Evolutionary conservation across 2,329 filamentous ascomycete species (phyloP), one percentile per base, ranked within the genome.

Genomic region (Scytalidium sp.): DNA sequence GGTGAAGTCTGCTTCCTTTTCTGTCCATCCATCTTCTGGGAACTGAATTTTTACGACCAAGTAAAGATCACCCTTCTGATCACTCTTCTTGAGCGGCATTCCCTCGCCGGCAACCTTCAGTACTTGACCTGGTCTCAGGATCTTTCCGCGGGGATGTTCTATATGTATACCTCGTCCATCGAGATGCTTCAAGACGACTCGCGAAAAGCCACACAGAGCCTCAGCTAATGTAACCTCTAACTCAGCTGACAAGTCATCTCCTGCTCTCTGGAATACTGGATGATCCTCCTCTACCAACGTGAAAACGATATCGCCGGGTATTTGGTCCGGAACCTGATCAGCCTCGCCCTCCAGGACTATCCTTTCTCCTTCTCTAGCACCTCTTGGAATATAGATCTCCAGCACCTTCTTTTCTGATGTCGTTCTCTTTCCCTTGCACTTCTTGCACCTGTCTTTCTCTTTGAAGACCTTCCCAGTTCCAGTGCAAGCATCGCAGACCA

Each of bases 401-500:
- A 99, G 77, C 3, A 93, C 88, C 75, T 97, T 99, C 71, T 89
- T 94, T 71, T 94, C 88, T 62, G 91, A 87, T 41, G 84, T 83
- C 13, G 90, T 91, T 55, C 90, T 83, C 69, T 88, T 89, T 64
- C 94, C 94, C 74, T 97, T 97, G 83, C 94, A 99, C 76, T 94
- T 97, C 79, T 96, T 96, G 78, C 94, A 99, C 66, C 90, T 90
- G 65, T 99, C 94, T 76, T 97, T 97, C 65, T 96, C 90, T 70
- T 93, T 93, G 74, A 85, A 96, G 64, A 92, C 84, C 64, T 85
- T 84, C 5, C 94, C 94, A n/a, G 84, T 81, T 27, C 92, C 93
- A 52, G 85, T 79, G 71, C 94, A 99, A 62, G 87, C 85, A 61
- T 87, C 85, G 70, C 94, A 99, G 29, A 85, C 70, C 32, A 92